These are phyloP conservation scores for Megacollybia marginata DNA, from an alignment of 768 basidiomycete genomes.

Conservation along the genomic window DNA sequence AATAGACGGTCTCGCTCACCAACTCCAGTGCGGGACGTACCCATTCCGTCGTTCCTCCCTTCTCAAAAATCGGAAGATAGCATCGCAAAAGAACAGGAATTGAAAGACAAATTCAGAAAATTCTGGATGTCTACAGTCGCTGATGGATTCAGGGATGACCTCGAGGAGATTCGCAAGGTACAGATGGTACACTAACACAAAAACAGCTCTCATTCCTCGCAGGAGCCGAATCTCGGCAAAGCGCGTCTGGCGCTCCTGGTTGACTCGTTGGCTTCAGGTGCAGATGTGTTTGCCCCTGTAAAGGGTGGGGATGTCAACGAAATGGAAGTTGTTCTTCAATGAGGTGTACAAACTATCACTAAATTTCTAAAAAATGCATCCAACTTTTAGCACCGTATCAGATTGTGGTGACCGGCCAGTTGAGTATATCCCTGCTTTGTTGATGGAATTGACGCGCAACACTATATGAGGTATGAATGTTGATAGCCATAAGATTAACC, in stretches of 20 bases:
- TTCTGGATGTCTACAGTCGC: slow-evolving; percentile 86
- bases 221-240: slow-evolving; percentile 61
- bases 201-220: not conserved
- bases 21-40: slow-evolving; percentile 27
- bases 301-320: slow-evolving; percentile 41
- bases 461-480: too few relatives aligned
- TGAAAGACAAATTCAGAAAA: slow-evolving; percentile 67
- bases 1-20: slow-evolving; percentile 24
- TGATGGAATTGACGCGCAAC: too few relatives aligned
- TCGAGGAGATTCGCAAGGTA: slow-evolving; percentile 81
- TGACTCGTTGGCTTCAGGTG: slow-evolving; percentile 75
- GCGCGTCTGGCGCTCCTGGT: slow-evolving; percentile 69
- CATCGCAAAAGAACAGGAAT: slow-evolving; percentile 36
- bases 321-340: slow-evolving; percentile 60
- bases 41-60: slow-evolving; percentile 55
- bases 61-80: slow-evolving; percentile 19
- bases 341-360: too few relatives aligned
- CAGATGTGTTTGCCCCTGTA: slow-evolving; percentile 55
- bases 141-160: slow-evolving; percentile 76
- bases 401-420: too few relatives aligned
- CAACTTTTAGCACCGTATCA: too few relatives aligned
- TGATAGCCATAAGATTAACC: too few relatives aligned
- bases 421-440: too few relatives aligned
- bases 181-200: slow-evolving; percentile 9
- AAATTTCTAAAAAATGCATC: too few relatives aligned